Evolutionary conservation across 1,139 yeast genomes (phyloP).

Genomic region (Saccharomyces hybrid): DNA sequence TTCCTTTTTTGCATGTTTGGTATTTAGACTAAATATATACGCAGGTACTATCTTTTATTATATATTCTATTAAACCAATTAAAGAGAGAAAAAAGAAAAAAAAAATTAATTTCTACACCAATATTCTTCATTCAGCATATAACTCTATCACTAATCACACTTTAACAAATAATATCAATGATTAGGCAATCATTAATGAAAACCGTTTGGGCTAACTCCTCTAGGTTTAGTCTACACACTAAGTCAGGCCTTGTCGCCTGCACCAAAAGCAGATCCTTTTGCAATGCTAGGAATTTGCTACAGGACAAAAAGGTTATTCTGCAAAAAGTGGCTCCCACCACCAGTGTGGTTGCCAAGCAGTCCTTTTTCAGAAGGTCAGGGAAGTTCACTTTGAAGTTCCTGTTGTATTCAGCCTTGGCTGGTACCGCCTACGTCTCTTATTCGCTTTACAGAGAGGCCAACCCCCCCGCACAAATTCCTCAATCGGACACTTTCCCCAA

Average conservation of each 20-base stretch:
- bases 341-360: background rate
- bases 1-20: background rate
- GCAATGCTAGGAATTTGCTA: background rate
- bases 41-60: background rate
- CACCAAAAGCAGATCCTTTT: background rate
- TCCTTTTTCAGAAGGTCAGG: slow-evolving; percentile 11
- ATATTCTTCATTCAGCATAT: background rate
- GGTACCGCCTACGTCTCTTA: slow-evolving; percentile 46
- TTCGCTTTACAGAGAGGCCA: slow-evolving; percentile 53
- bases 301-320: background rate
- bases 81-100: background rate
- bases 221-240: background rate
- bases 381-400: slow-evolving; percentile 30
- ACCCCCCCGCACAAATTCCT: slow-evolving; percentile 52
- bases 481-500: slow-evolving; percentile 53
- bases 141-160: background rate
- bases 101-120: background rate
- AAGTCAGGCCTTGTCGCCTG: background rate
- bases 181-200: background rate
- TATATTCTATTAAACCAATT: background rate
- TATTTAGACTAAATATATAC: background rate
- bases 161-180: background rate
- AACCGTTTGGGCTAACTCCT: background rate
- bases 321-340: background rate
- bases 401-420: slow-evolving; percentile 36